phyloP scores from a whole-genome alignment of 345 rosid species.

The Hypericum perforatum region DNA sequence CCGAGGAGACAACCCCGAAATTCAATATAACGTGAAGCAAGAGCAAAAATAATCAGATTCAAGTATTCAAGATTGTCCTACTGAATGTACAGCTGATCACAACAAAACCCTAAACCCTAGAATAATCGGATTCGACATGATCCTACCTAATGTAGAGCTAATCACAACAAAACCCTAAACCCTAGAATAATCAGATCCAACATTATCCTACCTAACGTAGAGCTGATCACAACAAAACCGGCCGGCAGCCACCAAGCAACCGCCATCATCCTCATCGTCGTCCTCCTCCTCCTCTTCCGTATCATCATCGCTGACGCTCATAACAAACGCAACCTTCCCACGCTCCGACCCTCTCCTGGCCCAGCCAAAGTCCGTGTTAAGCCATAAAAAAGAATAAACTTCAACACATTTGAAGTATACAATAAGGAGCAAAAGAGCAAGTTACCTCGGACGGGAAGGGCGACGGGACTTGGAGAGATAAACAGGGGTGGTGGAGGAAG shows the following conservation, averaged over 20 bases:
- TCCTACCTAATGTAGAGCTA: too few relatives aligned
- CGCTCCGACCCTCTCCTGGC: too few relatives aligned
- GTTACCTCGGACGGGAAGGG: conserved; percentile 31
- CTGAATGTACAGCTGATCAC: too few relatives aligned
- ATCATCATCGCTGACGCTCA: conserved; percentile 57
- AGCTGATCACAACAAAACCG: conserved; percentile 41
- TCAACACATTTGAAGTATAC: conserved; percentile 3
- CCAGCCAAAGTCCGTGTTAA: too few relatives aligned
- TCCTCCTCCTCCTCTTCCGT: conserved; percentile 33
- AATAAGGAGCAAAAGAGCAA: neutral
- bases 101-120: neutral
- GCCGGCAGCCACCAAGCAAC: conserved; percentile 19
- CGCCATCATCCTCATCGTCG: conserved; percentile 11
- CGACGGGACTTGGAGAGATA: conserved; percentile 37
- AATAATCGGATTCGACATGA: neutral
- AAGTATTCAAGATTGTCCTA: too few relatives aligned
- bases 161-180: neutral
- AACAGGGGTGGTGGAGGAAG: conserved; percentile 26
- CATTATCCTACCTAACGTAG: conserved; percentile 39
- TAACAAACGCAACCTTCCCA: conserved; percentile 33
- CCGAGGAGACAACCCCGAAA: conserved; percentile 7
- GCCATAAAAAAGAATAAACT: too few relatives aligned
- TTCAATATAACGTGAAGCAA: neutral
- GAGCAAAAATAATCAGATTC: too few relatives aligned
- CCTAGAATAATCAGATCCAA: neutral